Evolutionary conservation across 2,329 filamentous ascomycete species (phyloP), one percentile per base, ranked within the genome.

Genomic region (Byssoonygena ceratinophila): DNA sequence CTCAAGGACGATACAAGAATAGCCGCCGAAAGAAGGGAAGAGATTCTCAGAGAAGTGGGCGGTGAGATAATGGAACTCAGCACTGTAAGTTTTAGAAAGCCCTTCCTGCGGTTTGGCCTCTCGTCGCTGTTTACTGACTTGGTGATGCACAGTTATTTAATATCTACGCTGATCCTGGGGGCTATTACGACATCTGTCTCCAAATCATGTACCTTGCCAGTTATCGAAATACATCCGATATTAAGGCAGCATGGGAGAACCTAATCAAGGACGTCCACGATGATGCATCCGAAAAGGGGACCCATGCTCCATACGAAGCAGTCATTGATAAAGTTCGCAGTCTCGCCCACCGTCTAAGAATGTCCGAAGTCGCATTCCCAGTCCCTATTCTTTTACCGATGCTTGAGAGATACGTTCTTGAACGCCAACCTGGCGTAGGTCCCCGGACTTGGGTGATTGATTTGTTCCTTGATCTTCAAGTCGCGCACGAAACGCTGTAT

Each of bases 171-270:
- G 90, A 96, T 64, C 84, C 87, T 63, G 92, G 88, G 1, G 84
- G 82, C 46, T 98, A 98, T 75, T 91, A 89, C 70, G 92, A 97
- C 65, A 79, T 98, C 47, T 95, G 87, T 65, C 79, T 98, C 7
- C 77, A 91, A 55, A 95, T 98, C 63, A 97, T 90, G 73, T 85
- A 94, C 67, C 81, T 85, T 1, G 91, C 91, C 43, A 89, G 97
- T 68, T 87, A 94, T 73, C 85, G 91, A 61, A 94, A 91, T 62
- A 77, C 87, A 1, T 82, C 86, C 39, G 86, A 92, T 57, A 92
- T 98, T 61, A 78, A 79, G 51, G 77, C 83, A 37, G 94, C 88
- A 2, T 98, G 92, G 92, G 77, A 82, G 63, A 83, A 84, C 60
- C 76, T 96, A 18, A 81, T 98, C 56, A 78, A 86, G 54, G 78